Evolutionary conservation across 805 yeast species (phyloP).

Genomic region (Clavispora fructus): DNA sequence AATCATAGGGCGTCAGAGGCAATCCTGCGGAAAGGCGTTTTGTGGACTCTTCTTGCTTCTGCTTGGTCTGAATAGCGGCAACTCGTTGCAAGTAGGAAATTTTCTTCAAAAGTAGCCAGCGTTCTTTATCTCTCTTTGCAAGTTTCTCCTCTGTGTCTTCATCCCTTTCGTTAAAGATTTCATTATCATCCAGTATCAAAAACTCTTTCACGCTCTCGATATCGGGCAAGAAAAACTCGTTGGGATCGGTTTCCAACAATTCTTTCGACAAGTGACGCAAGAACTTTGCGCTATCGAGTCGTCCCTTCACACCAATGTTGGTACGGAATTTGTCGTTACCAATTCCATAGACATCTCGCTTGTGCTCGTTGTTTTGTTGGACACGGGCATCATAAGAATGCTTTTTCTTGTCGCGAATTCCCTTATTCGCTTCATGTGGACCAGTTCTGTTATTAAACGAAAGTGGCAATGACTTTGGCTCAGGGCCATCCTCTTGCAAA

Average conservation of each 20-base stretch:
- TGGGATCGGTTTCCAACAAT: conserved; percentile 34
- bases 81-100: conserved; percentile 66
- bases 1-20: conserved; percentile 4
- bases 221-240: conserved; percentile 46
- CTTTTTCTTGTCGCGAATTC: conserved; percentile 77
- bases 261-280: conserved; percentile 52
- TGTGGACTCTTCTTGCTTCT: conserved; percentile 33
- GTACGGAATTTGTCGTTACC: conserved; percentile 64
- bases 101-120: conserved; percentile 70
- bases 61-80: conserved; percentile 45
- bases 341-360: conserved; percentile 67
- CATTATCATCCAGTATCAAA: conserved; percentile 42
- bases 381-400: conserved; percentile 80
- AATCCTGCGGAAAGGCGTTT: conserved; percentile 34
- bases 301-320: conserved; percentile 41
- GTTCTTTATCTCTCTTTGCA: conserved; percentile 44
- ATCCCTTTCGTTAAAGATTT: conserved; percentile 29
- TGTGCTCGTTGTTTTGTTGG: conserved; percentile 58
- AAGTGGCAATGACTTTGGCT: conserved; percentile 35
- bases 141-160: conserved; percentile 36
- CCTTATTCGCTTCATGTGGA: conserved; percentile 62
- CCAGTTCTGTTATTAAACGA: conserved; percentile 90
- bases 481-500: conserved; percentile 18
- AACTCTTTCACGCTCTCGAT: conserved; percentile 53
- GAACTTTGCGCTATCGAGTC: conserved; percentile 50